Evolutionary conservation across 305 asterid genomes (phyloP).

Genomic region (Fraxinus sp.): DNA sequence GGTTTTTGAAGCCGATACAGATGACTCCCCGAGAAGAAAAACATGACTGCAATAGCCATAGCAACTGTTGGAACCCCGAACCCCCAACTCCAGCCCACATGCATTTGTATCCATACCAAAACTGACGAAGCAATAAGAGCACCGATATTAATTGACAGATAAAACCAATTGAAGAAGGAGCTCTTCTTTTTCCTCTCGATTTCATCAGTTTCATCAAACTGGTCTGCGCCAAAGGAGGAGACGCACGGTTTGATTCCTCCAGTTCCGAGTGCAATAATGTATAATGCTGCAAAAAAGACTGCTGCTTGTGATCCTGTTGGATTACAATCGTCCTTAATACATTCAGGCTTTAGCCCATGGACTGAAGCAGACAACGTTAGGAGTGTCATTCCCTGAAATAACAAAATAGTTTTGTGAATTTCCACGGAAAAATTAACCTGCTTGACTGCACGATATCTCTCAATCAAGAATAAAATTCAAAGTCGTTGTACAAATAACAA

Average conservation of each 20-base stretch:
- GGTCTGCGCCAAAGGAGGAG: conserved; percentile 58
- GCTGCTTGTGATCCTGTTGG: conserved; percentile 37
- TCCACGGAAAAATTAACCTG: background rate
- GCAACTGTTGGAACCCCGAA: conserved; percentile 44
- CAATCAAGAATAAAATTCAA: background rate
- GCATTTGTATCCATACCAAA: conserved; percentile 43
- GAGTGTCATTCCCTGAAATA: conserved; percentile 53
- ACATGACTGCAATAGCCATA: conserved; percentile 36
- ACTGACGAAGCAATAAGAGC: conserved; percentile 40
- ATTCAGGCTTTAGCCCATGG: conserved; percentile 45
- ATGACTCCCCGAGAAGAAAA: conserved; percentile 32
- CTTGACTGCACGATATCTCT: background rate
- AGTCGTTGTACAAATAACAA: background rate
- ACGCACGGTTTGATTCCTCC: conserved; percentile 57
- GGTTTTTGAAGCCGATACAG: conserved; percentile 30
- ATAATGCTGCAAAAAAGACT: conserved; percentile 34
- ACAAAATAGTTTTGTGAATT: background rate
- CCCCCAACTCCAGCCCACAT: conserved; percentile 47
- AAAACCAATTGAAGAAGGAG: conserved; percentile 44
- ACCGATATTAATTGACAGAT: conserved; percentile 41
- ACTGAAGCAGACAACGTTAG: conserved; percentile 53
- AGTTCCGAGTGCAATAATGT: conserved; percentile 53
- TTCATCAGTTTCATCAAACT: conserved; percentile 43
- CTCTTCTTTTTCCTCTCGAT: conserved; percentile 39
- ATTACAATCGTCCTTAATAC: conserved; percentile 33